These are phyloP conservation scores for Wickerhamiella galacta DNA, from an alignment of 805 yeast genomes.

Conservation along the genomic window DNA sequence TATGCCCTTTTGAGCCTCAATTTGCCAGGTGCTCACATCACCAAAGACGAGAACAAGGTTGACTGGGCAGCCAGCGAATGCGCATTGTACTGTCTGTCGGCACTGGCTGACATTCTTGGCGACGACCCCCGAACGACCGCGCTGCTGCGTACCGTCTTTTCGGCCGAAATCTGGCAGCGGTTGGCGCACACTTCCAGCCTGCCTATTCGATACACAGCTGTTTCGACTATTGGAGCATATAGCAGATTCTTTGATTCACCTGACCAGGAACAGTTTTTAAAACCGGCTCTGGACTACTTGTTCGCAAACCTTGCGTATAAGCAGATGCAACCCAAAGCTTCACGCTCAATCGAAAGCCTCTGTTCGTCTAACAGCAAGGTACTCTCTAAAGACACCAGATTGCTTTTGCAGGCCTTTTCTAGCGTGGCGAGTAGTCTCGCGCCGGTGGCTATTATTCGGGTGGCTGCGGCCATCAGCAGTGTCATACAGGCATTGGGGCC, in stretches of 20 bases:
- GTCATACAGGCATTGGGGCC: conserved; percentile 17
- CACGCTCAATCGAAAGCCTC: conserved; percentile 39
- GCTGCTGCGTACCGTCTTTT: conserved; percentile 15
- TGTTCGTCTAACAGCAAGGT: conserved; percentile 19
- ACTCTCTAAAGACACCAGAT: conserved; percentile 14
- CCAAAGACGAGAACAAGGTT: background rate
- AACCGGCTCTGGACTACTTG: conserved; percentile 38
- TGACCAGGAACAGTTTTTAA: conserved; percentile 30
- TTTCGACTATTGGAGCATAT: conserved; percentile 41
- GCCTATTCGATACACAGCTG: conserved; percentile 31
- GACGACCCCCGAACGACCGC: conserved; percentile 20
- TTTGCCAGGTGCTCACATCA: too few relatives aligned
- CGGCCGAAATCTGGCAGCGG: conserved; percentile 17
- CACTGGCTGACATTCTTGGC: conserved; percentile 37
- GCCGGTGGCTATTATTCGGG: conserved; percentile 18
- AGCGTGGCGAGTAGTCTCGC: conserved; percentile 12
- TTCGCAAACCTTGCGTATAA: conserved; percentile 26
- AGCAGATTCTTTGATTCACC: conserved; percentile 39
- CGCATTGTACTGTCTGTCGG: conserved; percentile 39
- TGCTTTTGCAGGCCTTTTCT: conserved; percentile 18
- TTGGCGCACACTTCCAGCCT: conserved; percentile 14
- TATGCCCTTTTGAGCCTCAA: conserved; percentile 9
- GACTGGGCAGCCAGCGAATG: conserved; percentile 37
- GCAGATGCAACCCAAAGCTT: conserved; percentile 25
- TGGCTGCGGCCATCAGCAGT: conserved; percentile 20